phyloP scores from a whole-genome alignment of 768 basidiomycete species.

The Daedalea quercina region DNA sequence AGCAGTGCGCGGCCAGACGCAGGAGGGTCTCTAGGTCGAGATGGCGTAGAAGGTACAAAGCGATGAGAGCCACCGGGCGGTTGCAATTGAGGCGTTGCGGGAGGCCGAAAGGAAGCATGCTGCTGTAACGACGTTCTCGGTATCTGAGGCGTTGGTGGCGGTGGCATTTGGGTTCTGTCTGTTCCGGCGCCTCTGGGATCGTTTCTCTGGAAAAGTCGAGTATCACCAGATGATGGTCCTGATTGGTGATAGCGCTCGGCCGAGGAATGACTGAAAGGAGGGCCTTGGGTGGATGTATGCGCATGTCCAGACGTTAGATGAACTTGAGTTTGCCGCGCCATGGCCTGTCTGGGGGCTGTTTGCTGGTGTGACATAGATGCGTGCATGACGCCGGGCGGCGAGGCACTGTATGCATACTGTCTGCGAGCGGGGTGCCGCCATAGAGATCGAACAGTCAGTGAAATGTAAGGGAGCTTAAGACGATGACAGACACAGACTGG shows the following conservation, averaged over 20 bases:
- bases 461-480: background rate
- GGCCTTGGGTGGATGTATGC: conserved; percentile 10
- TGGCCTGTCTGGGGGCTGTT: conserved; percentile 30
- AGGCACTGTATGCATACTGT: conserved; percentile 60
- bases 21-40: background rate
- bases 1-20: conserved; percentile 7
- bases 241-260: background rate
- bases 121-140: conserved; percentile 7
- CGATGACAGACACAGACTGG: conserved; percentile 29
- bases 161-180: conserved; percentile 37
- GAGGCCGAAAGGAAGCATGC: conserved; percentile 15
- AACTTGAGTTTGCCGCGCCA: conserved; percentile 14
- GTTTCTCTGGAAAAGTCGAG: background rate
- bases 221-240: background rate
- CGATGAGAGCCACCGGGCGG: conserved; percentile 6
- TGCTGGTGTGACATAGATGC: conserved; percentile 35
- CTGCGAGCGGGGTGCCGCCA: conserved; percentile 32
- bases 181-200: background rate
- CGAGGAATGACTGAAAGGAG: background rate
- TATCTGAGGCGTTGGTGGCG: conserved; percentile 44
- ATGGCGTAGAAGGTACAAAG: conserved; percentile 9
- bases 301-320: background rate
- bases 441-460: background rate
- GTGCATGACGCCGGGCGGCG: background rate
- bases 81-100: conserved; percentile 24